Evolutionary conservation across 2,329 filamentous ascomycete genomes (phyloP).

Genomic region (Fusarium acutatum): DNA sequence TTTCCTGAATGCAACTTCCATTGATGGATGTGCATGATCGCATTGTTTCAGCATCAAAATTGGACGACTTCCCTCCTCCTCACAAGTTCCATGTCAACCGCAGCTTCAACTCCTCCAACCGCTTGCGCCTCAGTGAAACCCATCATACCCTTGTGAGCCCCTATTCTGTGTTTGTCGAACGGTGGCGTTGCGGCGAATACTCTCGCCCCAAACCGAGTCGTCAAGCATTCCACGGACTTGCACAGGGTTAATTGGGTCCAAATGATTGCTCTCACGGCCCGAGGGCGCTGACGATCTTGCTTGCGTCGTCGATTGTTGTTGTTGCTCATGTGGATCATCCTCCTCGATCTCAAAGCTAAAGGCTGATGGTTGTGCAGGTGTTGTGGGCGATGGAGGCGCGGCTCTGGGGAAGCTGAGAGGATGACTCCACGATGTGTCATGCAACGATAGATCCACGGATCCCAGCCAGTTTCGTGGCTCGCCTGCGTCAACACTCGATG

Average conservation of each 20-base stretch:
- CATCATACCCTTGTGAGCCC: conserved; percentile 46
- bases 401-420: conserved; percentile 64
- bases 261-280: conserved; percentile 66
- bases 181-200: conserved; percentile 88
- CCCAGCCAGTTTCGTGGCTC: conserved; percentile 55
- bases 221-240: conserved; percentile 87
- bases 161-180: conserved; percentile 55
- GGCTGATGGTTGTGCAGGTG: conserved; percentile 59
- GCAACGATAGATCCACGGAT: conserved; percentile 53
- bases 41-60: conserved; percentile 14
- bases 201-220: conserved; percentile 92
- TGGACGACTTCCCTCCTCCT: background rate
- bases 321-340: conserved; percentile 44
- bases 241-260: conserved; percentile 55
- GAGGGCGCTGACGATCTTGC: conserved; percentile 57
- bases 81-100: background rate
- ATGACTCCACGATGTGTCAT: conserved; percentile 50
- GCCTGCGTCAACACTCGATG: conserved; percentile 42
- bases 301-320: conserved; percentile 32
- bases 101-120: conserved; percentile 29
- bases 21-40: conserved; percentile 13
- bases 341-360: conserved; percentile 69
- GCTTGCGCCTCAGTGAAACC: conserved; percentile 33
- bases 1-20: background rate
- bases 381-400: conserved; percentile 51